Evolutionary conservation across 2,329 filamentous ascomycete genomes (phyloP).

Genomic region (Penicillium aurantiogriseum): DNA sequence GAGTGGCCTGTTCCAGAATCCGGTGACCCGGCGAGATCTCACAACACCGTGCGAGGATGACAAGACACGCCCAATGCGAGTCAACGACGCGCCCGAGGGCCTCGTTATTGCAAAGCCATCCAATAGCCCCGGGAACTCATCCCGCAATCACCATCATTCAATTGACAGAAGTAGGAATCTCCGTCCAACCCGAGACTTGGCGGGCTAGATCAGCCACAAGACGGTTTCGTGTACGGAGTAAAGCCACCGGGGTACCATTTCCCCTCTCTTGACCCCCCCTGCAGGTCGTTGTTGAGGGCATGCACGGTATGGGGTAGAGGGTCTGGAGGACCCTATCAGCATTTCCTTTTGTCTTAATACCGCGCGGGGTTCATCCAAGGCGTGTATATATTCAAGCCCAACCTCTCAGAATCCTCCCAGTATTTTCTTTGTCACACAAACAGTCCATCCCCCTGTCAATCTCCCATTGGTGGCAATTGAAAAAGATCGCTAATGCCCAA

Average conservation of each 20-base stretch:
- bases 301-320: background rate
- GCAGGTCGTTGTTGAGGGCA: background rate
- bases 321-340: background rate
- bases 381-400: constrained; percentile 8
- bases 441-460: background rate
- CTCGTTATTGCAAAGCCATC: constrained; percentile 17
- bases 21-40: constrained; percentile 27
- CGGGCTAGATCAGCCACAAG: constrained; percentile 24
- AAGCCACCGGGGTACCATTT: constrained; percentile 19
- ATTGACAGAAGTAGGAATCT: constrained; percentile 8
- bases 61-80: constrained; percentile 13
- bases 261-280: constrained; percentile 6
- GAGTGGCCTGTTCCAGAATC: constrained; percentile 30
- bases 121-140: constrained; percentile 13
- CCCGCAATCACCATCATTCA: constrained; percentile 17
- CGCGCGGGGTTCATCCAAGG: background rate
- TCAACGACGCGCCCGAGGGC: constrained; percentile 11
- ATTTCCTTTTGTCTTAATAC: background rate
- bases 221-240: constrained; percentile 9
- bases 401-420: constrained; percentile 1
- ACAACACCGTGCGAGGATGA: constrained; percentile 28
- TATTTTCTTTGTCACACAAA: constrained; percentile 8
- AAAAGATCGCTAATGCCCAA: background rate
- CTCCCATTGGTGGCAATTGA: background rate
- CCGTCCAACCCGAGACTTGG: constrained; percentile 26